Base-by-base conservation (phyloP, 352 stramenopile genomes). In the Globisporangium barbulae region DNA sequence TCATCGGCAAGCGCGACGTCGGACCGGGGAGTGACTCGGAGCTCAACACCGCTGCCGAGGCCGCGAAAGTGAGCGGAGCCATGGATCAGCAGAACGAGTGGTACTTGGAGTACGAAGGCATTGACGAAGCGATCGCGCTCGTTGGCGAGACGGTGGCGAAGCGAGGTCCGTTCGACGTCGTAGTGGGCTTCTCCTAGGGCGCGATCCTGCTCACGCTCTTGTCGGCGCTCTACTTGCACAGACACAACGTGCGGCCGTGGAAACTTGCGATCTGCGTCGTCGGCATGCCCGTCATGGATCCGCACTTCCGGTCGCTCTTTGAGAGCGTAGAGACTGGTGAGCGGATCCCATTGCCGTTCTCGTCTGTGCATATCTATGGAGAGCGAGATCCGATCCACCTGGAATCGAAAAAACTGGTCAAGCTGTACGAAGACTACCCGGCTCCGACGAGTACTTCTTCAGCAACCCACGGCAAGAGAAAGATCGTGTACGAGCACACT, bases 341-440 rank as follows among this genome's bases (percentile, higher is more conserved):
- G 31, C 0, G 39, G 17, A 61, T 70, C 44, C 39, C 53, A 33
- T 65, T 69, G 52, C 63, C 63, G 47, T 69, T 61, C 56, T 52
- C 63, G 21, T 87, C 81, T 3, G 86, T 90, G 49, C 81, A 90
- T 60, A 63, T 90, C 15, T 59, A 70, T 3, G 81, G 79, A n/a
- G 45, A 78, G 58, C 75, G 78, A 37, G 81, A 90, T 31, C 67
- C 56, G 48, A 42, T 83, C 39, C 80, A 82, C 69, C 15, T 73
- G 33, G 65, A 80, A 1, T 86, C 73, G 9, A 44, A 77, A 5
- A 33, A 68, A 25, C 64, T 88, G 9, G 71, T 69, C 52, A 63
- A 78, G 22, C 78, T 83, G 72, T 85, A 85, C 67, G 63, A 57
- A 15, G 48, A 69, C 12, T 56, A 83, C 35, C 54, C 66, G 12